Base-by-base conservation (phyloP, 257 asterid species). In the Coffea canephora region DNA sequence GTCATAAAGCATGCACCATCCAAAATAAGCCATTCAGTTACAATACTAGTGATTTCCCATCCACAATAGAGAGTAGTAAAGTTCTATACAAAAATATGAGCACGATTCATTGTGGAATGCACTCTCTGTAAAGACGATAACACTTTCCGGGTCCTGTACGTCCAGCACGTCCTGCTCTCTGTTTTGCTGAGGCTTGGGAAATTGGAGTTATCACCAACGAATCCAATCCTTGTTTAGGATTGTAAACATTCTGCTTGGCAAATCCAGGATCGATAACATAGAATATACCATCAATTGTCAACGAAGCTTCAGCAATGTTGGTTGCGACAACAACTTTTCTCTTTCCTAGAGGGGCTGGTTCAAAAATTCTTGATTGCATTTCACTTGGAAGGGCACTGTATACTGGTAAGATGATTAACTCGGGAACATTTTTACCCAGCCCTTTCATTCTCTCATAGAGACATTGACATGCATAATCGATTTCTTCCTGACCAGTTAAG, bases 311-410 rank as follows among this genome's bases (percentile, higher is more conserved):
- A 1, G 98, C 98, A 77, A 95, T 95, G 83, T 95, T 95, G 48
- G 98, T 93, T 13, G 98, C 98, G 77, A 95, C 98, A 12, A 95
- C 98, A 3, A 93, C 96, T 87, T 95, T 93, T 85, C 98, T 90
- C 90, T 93, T 95, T 75, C 98, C 98, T 3, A 91, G 98, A 82
- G 98, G 98, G n/a, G 98, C 96, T 82, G 98, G 98, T 0, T 95
- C 95, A 73, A 95, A 95, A 79, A 93, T 95, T 80, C 96, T 89
- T 55, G 98, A 93, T 85, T 95, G 98, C 98, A 95, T 95, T 87
- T 95, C 98, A 83, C 98, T 95, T 10, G 97, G 98, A 50, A 95
- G 86, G 80, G 98, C 98, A 90, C 98, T 89, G 74, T 95, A 93
- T 16, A 91, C 98, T 6, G 98, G 98, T 87, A 95, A 85, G 67